Conservation (phyloP, 805 yeast species). For the Metschnikowia reukaufii region DNA sequence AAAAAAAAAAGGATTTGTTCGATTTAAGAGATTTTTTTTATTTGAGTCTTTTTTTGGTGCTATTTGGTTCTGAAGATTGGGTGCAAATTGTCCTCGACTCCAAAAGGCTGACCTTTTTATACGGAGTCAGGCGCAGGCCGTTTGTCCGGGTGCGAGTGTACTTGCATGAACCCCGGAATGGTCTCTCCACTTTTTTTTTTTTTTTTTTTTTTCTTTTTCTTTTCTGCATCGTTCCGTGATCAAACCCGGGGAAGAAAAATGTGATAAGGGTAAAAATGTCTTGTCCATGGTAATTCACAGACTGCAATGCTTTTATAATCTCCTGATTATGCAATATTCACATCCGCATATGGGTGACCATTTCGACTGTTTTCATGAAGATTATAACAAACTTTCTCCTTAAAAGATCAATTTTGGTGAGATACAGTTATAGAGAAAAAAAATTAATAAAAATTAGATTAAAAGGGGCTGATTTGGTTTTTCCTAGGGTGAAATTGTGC, state of each 20-base stretch:
- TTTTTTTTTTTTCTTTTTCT: slow-evolving; percentile 4
- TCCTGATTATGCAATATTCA: background rate
- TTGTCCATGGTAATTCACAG: background rate
- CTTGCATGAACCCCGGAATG: slow-evolving; percentile 1
- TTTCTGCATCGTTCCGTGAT: background rate
- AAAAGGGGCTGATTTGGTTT: no score
- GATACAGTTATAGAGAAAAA: no score
- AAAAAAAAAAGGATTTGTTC: background rate
- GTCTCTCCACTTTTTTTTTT: slow-evolving; percentile 16
- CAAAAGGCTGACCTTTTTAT: slow-evolving; percentile 1
- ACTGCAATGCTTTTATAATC: background rate
- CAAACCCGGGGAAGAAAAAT: background rate
- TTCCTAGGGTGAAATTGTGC: no score
- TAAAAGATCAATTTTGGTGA: no score
- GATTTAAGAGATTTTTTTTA: no score
- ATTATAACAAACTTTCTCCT: no score
- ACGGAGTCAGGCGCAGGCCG: slow-evolving; percentile 1
- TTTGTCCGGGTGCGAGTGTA: slow-evolving; percentile 1
- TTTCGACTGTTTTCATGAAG: background rate
- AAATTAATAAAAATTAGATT: no score
- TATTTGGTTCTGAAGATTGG: background rate
- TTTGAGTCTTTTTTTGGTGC: background rate
- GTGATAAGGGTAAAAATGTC: background rate
- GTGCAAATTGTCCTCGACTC: slow-evolving; percentile 1
- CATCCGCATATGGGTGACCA: no score